Base-by-base conservation (phyloP, 148 eudicot species). In the Pouteria glomerata region DNA sequence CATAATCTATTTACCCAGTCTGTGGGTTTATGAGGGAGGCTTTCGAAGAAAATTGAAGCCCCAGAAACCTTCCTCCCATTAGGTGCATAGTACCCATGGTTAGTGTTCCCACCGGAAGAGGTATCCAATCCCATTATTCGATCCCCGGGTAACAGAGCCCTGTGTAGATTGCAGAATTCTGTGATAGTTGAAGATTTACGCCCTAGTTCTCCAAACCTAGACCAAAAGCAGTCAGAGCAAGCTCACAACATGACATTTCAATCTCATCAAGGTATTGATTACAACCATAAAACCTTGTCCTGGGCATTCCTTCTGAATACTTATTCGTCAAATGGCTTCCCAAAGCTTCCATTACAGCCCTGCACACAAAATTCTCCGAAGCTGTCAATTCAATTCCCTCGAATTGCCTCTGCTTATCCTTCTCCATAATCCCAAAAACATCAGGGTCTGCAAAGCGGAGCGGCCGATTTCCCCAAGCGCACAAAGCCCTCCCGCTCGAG, bases 1-100 rank as follows among this genome's bases (percentile, higher is more conserved):
- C 99, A 77, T 84, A 91, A 74, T 95, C 97, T 4, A 92, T 75
- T 47, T 66, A 79, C 19, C 99, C 99, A 52, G 86, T 89, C 14
- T 77, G 87, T 15, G 90, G 87, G 57, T 95, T 90, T 89, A 53
- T 95, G 92, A 0, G 97, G 85, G 51, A 95, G 73, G 52, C 88
- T 88, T 75, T 95, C 99, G 70, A 95, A 95, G 85, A 89, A 95
- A 72, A 95, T 95, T 0, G 99, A 95, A n/a, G 97, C 92, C 55
- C 93, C 96, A 0, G 96, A 91, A 5, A 94, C 90, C 73, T 89
- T 91, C 85, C 93, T 91, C 16, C 98, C 98, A 77, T 78, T 84
- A 0, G 92, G 97, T 1, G 90, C 84, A 74, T 91, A 88, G 64
- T 87, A 91, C 34, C 98, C 98, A 82, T 91, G 98, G 73, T 91